Conservation (phyloP, 2,329 filamentous ascomycete species). For the Colletotrichum abscissum region DNA sequence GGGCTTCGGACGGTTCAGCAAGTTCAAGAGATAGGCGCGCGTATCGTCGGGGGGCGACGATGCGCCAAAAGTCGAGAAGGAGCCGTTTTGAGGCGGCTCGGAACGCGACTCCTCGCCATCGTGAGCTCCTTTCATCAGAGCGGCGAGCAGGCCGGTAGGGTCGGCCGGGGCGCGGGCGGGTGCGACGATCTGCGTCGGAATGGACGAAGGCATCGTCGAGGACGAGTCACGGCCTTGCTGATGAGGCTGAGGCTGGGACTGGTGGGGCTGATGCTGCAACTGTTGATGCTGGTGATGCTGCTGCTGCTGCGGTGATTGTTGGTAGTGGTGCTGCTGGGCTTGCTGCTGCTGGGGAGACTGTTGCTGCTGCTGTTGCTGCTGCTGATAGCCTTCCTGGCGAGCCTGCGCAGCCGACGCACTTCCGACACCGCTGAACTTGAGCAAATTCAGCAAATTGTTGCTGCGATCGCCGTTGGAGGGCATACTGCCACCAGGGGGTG, state of each 20-base stretch:
- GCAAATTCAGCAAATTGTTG: constrained; percentile 67
- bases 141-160: constrained; percentile 67
- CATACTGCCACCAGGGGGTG: constrained; percentile 53
- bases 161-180: constrained; percentile 67
- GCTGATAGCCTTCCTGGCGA: constrained; percentile 40
- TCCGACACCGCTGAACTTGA: constrained; percentile 66
- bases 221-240: constrained; percentile 38
- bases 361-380: constrained; percentile 46
- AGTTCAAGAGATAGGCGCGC: constrained; percentile 85
- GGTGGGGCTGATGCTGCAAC: constrained; percentile 35
- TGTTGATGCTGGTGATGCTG: constrained; percentile 37
- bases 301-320: constrained; percentile 24
- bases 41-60: constrained; percentile 73
- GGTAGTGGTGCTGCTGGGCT: constrained; percentile 24
- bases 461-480: constrained; percentile 59
- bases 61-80: constrained; percentile 55
- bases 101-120: constrained; percentile 57
- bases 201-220: constrained; percentile 43
- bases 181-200: constrained; percentile 61
- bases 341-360: constrained; percentile 33
- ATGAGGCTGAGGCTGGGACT: constrained; percentile 39
- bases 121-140: constrained; percentile 68
- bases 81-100: constrained; percentile 40
- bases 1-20: constrained; percentile 84
- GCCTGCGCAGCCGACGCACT: constrained; percentile 33